Evolutionary conservation across 345 rosid genomes (phyloP), one percentile per base, ranked within the genome.

Genomic region (Syzygium aromaticum): DNA sequence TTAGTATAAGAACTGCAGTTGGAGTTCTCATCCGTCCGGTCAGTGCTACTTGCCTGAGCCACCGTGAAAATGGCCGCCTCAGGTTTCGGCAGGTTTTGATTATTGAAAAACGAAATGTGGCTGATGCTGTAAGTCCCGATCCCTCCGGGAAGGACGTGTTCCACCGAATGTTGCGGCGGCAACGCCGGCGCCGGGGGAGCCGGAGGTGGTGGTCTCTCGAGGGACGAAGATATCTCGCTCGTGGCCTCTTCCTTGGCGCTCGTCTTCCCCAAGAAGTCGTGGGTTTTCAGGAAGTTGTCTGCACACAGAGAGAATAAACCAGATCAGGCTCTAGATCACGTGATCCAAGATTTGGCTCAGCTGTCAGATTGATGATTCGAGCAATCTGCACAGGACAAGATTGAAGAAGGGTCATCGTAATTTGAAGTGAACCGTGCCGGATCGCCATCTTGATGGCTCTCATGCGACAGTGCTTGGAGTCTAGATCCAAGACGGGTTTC

Each of bases 51-150:
- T 54, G 85, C 86, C 89, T 91, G 95, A 51, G 91, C 93, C 61
- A 88, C 93, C 1, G 88, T 51, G 67, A 93, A 92, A n/a, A 92
- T 54, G 13, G 94, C 59, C 77, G 92, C 95, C 88, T 96, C 99
- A 19, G 99, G 92, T 90, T 96, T 95, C 38, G 96, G 96, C 88
- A 91, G 77, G 56, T 46, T 59, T 86, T 90, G 90, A 30, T 93
- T 95, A 87, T 90, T 94, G 88, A 92, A 93, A 85, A 90, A 92
- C 9, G 99, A 94, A 78, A 93, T 87, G 56, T 95, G 98, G 88
- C 97, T 95, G 53, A 96, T 94, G 30, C 93, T 96, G 91, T 95
- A 95, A 51, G 99, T 95, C 85, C 98, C 99, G 51, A 96, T 95
- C 84, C 99, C 99, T 86, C 99, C 99, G 5, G 98, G 98, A 30